These are phyloP conservation scores for Trichoderma sp. DNA, from an alignment of 2,329 filamentous ascomycete genomes.

Conservation along the genomic window DNA sequence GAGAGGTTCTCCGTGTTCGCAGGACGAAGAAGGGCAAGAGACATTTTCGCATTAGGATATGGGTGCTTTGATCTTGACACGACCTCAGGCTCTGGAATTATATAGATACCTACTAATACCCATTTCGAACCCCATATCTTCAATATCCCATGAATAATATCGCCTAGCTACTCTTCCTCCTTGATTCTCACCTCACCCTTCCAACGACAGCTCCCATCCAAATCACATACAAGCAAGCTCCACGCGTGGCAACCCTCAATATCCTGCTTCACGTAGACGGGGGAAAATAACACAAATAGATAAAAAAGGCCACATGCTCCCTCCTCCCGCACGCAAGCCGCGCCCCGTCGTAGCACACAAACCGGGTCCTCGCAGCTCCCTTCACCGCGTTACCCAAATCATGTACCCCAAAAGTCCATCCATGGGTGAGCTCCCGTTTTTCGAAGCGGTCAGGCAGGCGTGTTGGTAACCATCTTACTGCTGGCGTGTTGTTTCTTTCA, in stretches of 20 bases:
- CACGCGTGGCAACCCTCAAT: no score
- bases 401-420: no score
- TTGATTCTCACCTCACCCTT: no score
- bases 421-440: neutral
- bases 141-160: neutral
- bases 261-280: no score
- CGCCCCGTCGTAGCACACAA: constrained; percentile 5
- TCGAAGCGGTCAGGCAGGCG: neutral
- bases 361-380: constrained; percentile 22
- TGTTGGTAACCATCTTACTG: neutral
- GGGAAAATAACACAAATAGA: neutral
- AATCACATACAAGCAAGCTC: no score
- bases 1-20: neutral
- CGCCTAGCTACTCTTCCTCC: neutral
- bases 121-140: neutral
- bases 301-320: constrained; percentile 6
- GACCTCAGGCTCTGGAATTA: no score
- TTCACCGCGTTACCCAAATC: neutral
- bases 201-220: neutral
- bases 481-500: no score
- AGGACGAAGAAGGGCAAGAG: neutral
- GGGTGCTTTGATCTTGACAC: neutral
- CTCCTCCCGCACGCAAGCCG: constrained; percentile 3
- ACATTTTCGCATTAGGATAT: neutral
- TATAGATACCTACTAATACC: neutral